Evolutionary conservation across 306 rosid genomes (phyloP).

Genomic region (Gastrolobium villosum): DNA sequence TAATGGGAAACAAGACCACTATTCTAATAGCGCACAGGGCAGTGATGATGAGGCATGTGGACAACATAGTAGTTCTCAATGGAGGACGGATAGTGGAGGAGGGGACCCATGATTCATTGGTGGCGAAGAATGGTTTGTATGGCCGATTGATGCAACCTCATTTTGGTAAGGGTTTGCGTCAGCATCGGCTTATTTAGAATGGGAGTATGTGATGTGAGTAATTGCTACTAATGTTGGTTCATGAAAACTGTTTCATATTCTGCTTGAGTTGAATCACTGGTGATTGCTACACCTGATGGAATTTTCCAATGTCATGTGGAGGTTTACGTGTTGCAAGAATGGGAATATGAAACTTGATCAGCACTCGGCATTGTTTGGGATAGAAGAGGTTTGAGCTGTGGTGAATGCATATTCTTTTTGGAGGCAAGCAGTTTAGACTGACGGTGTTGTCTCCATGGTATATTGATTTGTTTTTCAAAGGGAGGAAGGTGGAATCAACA

Average conservation of each 20-base stretch:
- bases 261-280: conserved; percentile 54
- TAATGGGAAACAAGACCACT: conserved; percentile 99
- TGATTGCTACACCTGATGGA: conserved; percentile 50
- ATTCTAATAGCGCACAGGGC: conserved; percentile 98
- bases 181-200: conserved; percentile 81
- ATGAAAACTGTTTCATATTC: conserved; percentile 54
- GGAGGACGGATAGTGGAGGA: conserved; percentile 99
- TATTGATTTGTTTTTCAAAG: conserved; percentile 67
- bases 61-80: conserved; percentile 96
- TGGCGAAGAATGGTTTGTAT: conserved; percentile 90
- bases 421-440: conserved; percentile 69
- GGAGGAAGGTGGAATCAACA: conserved; percentile 58
- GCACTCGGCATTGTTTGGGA: conserved; percentile 53
- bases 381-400: conserved; percentile 56
- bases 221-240: conserved; percentile 52
- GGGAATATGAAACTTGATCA: conserved; percentile 48
- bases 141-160: conserved; percentile 99
- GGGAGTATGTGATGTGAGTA: conserved; percentile 40
- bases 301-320: conserved; percentile 47
- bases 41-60: conserved; percentile 99
- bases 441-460: conserved; percentile 67
- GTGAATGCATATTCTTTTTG: conserved; percentile 81
- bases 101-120: conserved; percentile 83
- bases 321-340: conserved; percentile 46
- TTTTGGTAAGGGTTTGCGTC: conserved; percentile 95